phyloP scores from a whole-genome alignment of 179 eudicot genomes.

The Drosera spatulata region DNA sequence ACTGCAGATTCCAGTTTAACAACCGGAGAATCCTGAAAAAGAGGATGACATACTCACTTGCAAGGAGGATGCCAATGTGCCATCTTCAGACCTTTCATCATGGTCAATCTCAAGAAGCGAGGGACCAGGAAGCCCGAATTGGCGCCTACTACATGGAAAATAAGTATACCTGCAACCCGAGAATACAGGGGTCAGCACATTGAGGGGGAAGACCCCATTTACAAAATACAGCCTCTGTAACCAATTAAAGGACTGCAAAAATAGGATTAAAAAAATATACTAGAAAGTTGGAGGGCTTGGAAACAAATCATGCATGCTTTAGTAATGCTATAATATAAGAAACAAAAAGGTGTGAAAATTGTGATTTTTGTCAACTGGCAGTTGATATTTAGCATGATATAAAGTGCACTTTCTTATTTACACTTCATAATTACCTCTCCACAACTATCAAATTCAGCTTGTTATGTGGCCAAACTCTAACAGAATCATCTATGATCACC shows the following conservation, averaged over 20 bases:
- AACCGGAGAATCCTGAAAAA: background rate
- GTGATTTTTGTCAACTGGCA: no score
- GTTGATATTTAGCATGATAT: no score
- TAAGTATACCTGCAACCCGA: slow-evolving; percentile 60
- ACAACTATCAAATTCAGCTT: slow-evolving; percentile 87
- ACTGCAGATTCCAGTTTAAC: background rate
- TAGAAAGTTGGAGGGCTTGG: no score
- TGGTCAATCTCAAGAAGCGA: slow-evolving; percentile 96
- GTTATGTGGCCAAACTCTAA: slow-evolving; percentile 99
- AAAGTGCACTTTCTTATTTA: no score
- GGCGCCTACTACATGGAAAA: slow-evolving; percentile 96
- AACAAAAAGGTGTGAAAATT: no score
- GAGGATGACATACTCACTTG: slow-evolving; percentile 42
- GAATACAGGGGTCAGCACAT: background rate
- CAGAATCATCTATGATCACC: slow-evolving; percentile 92
- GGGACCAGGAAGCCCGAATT: slow-evolving; percentile 95
- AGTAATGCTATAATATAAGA: no score
- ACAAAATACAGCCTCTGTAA: no score
- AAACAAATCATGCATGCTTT: no score
- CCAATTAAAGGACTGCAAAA: no score
- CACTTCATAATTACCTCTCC: slow-evolving; percentile 53
- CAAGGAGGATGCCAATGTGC: slow-evolving; percentile 86
- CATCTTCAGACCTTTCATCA: slow-evolving; percentile 95
- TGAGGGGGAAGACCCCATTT: no score
- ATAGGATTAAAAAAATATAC: no score